Base-by-base conservation (phyloP, 345 rosid genomes). In the Pelargonium nanum region DNA sequence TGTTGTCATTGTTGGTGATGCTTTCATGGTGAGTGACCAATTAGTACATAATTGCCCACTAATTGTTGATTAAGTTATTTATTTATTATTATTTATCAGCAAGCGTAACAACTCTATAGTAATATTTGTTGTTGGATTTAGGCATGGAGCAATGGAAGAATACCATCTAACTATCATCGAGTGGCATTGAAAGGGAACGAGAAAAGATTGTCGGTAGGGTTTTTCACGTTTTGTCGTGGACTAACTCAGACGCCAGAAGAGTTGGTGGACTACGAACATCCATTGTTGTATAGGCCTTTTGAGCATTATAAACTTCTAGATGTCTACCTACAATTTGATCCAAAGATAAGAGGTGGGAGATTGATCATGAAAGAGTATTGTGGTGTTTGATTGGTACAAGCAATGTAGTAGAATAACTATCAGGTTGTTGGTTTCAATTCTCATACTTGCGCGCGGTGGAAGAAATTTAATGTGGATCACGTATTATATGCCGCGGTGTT, bases 71-170 rank as follows among this genome's bases (percentile, higher is more conserved):
- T 19, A 53, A 1, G 10, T 1, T 53, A 19, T n/a, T 53, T 7
- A 9, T n/a, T 53, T 5, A 12, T 53, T 53, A 22, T n/a, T 53
- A 53, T n/a, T 4, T 7, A 53, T 17, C 7, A 53, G 3, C 12
- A 2, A 48, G 13, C 19, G n/a, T 12, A 9, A 19, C 12, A 2
- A 48, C 53, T 9, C 4, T 48, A 12, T 48, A n/a, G 24, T 54
- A 7, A 19, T 53, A 21, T 58, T 44, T 26, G 1, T 54, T 21
- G n/a, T 24, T 40, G 56, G 56, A 1, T 32, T 24, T 19, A 83
- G 85, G 85, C 81, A 56, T 83, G 85, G 85, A 81, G 85, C 72
- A 83, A 81, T 30, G 85, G 79, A 59, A 70, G 85, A 70, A 51
- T 81, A 53, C 53, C 56, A 15, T 71, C 89, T 51, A 80, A 84